phyloP scores from a whole-genome alignment of 2,329 filamentous ascomycete genomes.

The Gaeumannomyces sp. region DNA sequence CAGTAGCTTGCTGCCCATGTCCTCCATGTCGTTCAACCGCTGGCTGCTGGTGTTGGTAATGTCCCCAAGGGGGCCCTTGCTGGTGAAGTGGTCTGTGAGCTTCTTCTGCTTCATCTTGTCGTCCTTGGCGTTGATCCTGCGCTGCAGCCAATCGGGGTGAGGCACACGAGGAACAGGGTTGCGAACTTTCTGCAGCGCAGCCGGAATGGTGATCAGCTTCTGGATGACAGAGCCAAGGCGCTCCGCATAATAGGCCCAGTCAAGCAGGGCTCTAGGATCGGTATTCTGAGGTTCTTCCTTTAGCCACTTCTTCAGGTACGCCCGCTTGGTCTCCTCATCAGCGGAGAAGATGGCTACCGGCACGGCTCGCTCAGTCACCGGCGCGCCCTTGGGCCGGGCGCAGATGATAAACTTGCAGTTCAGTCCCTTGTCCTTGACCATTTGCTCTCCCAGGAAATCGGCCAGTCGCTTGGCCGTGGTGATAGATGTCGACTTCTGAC shows the following conservation, averaged over 20 bases:
- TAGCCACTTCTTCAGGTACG: constrained; percentile 91
- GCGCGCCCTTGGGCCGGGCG: constrained; percentile 74
- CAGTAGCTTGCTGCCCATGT: constrained; percentile 62
- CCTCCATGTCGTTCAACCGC: constrained; percentile 66
- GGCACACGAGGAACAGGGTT: constrained; percentile 92
- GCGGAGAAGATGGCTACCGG: constrained; percentile 97
- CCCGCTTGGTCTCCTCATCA: constrained; percentile 78
- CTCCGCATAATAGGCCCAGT: constrained; percentile 97
- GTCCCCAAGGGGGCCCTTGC: constrained; percentile 65
- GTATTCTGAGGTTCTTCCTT: constrained; percentile 88
- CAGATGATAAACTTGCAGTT: constrained; percentile 99
- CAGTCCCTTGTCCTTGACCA: constrained; percentile 98
- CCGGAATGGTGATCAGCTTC: constrained; percentile 97
- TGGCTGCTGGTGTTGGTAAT: constrained; percentile 58
- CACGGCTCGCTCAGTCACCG: constrained; percentile 89
- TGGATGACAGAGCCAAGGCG: constrained; percentile 95
- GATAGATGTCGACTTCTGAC: constrained; percentile 97
- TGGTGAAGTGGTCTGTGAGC: constrained; percentile 83
- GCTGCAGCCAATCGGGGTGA: constrained; percentile 95
- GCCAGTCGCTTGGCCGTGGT: constrained; percentile 92
- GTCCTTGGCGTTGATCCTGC: constrained; percentile 89
- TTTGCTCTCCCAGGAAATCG: constrained; percentile 94
- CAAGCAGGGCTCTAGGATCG: constrained; percentile 81
- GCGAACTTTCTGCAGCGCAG: constrained; percentile 86
- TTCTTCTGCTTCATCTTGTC: constrained; percentile 99